Conservation (phyloP, 164 flowering plant genomes). For the Vitis amurensis region DNA sequence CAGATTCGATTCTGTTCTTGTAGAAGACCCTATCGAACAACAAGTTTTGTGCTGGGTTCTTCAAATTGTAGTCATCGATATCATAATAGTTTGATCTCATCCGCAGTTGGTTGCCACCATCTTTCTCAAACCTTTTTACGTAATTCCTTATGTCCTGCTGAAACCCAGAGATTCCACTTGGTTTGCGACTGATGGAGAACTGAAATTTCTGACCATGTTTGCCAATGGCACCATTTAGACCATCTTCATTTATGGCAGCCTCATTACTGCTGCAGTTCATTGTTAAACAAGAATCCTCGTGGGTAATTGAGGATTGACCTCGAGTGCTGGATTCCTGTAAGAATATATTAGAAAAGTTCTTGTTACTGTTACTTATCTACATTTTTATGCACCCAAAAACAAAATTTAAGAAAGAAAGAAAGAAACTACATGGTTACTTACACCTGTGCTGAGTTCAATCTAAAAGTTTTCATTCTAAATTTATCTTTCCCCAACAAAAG, state of each 20-base stretch:
- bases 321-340: conserved; percentile 30
- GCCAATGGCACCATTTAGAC: conserved; percentile 4
- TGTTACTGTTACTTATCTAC: too few species aligned
- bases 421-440: too few species aligned
- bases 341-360: not conserved
- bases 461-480: too few species aligned
- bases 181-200: conserved; percentile 36
- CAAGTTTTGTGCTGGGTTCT: conserved; percentile 31
- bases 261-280: conserved; percentile 23
- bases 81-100: conserved; percentile 24
- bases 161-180: conserved; percentile 17
- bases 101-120: conserved; percentile 7
- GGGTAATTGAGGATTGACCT: conserved; percentile 11
- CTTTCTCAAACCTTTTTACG: conserved; percentile 39
- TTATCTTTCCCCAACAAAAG: too few species aligned
- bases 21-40: conserved; percentile 49
- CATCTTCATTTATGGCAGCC: not conserved
- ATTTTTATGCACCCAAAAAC: too few species aligned
- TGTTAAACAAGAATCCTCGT: conserved; percentile 17
- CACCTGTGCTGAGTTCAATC: too few species aligned
- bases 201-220: conserved; percentile 17
- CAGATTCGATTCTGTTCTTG: conserved; percentile 58
- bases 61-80: conserved; percentile 30
- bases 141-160: conserved; percentile 37
- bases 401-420: too few species aligned